Evolutionary conservation across 2,329 filamentous ascomycete genomes (phyloP).

Genomic region (Sporothrix phasma): DNA sequence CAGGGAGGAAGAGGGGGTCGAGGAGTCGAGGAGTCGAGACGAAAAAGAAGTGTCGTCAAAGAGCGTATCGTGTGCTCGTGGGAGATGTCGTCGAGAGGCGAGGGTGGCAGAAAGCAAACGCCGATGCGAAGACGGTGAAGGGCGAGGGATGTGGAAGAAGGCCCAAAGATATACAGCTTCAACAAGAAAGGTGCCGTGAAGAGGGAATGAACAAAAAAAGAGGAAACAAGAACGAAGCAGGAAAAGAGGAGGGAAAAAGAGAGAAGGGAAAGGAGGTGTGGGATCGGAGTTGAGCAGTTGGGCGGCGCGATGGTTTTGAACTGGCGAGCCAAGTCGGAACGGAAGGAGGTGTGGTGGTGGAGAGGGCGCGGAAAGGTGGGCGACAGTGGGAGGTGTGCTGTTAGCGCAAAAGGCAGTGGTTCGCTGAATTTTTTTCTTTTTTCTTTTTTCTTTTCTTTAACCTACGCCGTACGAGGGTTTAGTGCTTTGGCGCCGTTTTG

Average conservation of each 20-base stretch:
- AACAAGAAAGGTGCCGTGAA: neutral
- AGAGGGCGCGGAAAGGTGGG: constrained; percentile 2
- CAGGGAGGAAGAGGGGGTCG: neutral
- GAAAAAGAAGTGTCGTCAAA: neutral
- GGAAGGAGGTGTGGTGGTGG: constrained; percentile 8
- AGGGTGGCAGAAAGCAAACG: neutral
- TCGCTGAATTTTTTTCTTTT: constrained; percentile 2
- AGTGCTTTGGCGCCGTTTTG: constrained; percentile 1
- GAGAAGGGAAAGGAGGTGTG: neutral
- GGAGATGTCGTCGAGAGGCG: neutral
- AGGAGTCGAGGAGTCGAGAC: neutral
- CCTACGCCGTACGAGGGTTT: no score
- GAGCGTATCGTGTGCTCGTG: neutral
- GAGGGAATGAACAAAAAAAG: constrained; percentile 1
- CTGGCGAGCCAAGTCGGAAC: constrained; percentile 9
- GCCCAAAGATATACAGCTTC: neutral
- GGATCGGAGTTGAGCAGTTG: constrained; percentile 8
- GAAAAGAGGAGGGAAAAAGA: neutral
- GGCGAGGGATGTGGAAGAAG: neutral
- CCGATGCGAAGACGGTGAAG: neutral
- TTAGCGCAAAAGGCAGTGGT: constrained; percentile 15
- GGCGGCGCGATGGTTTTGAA: constrained; percentile 18
- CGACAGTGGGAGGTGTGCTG: constrained; percentile 13
- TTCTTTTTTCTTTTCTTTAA: neutral
- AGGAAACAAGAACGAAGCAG: neutral